phyloP scores from a whole-genome alignment of 768 basidiomycete species.

The Solioccasus polychromus region DNA sequence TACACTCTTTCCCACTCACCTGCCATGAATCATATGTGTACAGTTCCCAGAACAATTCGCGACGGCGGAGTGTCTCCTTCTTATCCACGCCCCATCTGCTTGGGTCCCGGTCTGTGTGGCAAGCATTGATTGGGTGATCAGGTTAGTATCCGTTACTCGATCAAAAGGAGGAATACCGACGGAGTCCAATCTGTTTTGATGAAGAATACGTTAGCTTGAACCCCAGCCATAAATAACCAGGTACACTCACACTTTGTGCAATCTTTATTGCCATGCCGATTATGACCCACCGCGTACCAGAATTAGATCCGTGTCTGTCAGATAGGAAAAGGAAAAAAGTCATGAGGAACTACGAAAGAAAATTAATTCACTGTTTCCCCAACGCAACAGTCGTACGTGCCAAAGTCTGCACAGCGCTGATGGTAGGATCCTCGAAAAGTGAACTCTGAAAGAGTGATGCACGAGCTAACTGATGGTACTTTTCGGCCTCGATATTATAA shows the following conservation, averaged over 20 bases:
- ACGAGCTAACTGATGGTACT: conserved; percentile 64
- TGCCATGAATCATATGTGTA: conserved; percentile 38
- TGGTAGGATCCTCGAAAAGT: conserved; percentile 65
- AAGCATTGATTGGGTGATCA: neutral
- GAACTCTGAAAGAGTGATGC: conserved; percentile 63
- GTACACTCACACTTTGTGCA: conserved; percentile 60
- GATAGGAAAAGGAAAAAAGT: conserved; percentile 66
- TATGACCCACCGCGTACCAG: conserved; percentile 63
- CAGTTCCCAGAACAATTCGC: conserved; percentile 66
- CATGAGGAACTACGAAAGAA: conserved; percentile 55
- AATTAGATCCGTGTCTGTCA: conserved; percentile 64
- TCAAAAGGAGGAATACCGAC: conserved; percentile 38
- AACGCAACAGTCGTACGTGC: conserved; percentile 35
- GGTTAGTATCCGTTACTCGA: conserved; percentile 3
- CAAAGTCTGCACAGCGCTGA: conserved; percentile 64
- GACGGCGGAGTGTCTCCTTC: conserved; percentile 57
- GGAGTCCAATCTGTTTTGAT: conserved; percentile 58
- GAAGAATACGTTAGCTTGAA: conserved; percentile 3
- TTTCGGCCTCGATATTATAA: conserved; percentile 66
- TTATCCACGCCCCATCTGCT: conserved; percentile 61
- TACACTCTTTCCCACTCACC: conserved; percentile 15
- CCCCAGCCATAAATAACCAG: conserved; percentile 5
- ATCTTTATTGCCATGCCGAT: conserved; percentile 71
- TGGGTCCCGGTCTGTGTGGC: conserved; percentile 57
- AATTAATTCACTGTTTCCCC: conserved; percentile 30